These are phyloP conservation scores for Trichoderma sp. DNA, from an alignment of 2,329 filamentous ascomycete species.

Conservation along the genomic window DNA sequence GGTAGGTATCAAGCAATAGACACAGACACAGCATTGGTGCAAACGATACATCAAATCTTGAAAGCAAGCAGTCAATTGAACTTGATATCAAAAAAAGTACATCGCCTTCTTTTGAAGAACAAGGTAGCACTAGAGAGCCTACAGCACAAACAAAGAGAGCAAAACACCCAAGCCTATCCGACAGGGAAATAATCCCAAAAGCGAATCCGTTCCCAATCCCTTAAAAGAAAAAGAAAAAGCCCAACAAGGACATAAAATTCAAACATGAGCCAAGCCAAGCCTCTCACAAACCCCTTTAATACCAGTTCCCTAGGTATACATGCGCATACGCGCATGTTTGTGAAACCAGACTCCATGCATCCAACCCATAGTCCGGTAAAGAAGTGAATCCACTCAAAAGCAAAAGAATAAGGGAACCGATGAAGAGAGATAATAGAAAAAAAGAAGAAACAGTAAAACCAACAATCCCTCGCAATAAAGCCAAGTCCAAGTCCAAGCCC, in stretches of 20 bases:
- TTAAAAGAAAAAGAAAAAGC: background rate
- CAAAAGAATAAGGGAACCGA: constrained; percentile 17
- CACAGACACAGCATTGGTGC: background rate
- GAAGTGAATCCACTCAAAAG: constrained; percentile 15
- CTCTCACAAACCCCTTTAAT: constrained; percentile 7
- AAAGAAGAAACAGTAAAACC: background rate
- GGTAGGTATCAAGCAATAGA: background rate
- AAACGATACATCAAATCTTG: background rate
- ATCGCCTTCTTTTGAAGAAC: background rate
- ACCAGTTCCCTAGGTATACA: constrained; percentile 13
- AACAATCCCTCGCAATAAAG: background rate
- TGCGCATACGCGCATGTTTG: constrained; percentile 7
- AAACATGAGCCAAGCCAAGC: constrained; percentile 7
- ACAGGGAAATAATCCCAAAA: background rate
- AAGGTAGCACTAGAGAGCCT: background rate
- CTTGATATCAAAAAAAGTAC: background rate
- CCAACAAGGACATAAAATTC: background rate
- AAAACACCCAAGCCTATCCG: background rate
- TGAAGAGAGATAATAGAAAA: background rate
- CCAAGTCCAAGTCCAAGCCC: background rate
- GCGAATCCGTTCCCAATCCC: background rate
- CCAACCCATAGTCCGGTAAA: constrained; percentile 22
- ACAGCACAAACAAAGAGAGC: background rate
- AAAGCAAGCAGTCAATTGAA: background rate
- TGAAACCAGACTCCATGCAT: constrained; percentile 34